Conservation (phyloP, 441 rosid species). For the Cnidoscolus chayamansa region DNA sequence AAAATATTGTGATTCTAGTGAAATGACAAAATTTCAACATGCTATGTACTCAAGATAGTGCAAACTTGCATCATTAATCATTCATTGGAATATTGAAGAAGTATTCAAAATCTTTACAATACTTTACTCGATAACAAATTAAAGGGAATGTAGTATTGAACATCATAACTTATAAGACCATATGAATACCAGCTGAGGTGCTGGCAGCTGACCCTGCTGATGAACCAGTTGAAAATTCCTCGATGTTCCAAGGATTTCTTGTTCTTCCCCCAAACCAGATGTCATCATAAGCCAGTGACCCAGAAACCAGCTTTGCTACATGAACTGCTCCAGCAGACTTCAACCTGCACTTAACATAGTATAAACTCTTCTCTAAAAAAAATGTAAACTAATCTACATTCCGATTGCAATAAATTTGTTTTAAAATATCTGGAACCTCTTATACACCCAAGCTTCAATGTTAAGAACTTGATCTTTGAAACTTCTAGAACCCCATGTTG, state of each 20-base stretch:
- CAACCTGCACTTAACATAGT: constrained; percentile 35
- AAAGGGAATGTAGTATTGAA: background rate
- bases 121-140: background rate
- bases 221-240: constrained; percentile 78
- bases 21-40: background rate
- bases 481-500: constrained; percentile 83
- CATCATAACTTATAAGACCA: background rate
- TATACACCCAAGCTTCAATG: constrained; percentile 85
- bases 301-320: constrained; percentile 82
- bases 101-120: background rate
- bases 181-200: constrained; percentile 72
- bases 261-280: constrained; percentile 92
- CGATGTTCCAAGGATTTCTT: constrained; percentile 91
- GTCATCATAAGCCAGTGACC: constrained; percentile 86
- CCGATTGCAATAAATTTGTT: background rate
- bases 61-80: constrained; percentile 6
- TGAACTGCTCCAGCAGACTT: constrained; percentile 67
- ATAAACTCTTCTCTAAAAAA: background rate
- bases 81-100: background rate
- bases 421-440: constrained; percentile 38
- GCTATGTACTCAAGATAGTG: background rate
- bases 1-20: background rate
- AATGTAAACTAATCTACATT: background rate
- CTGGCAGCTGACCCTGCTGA: constrained; percentile 57
- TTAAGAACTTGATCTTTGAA: constrained; percentile 71